Percentiles rank a stretch among this genome's conserved stretches.
phyloP scores from a whole-genome alignment of 805 yeast genomes.

The Ogataea naganishii region DNA sequence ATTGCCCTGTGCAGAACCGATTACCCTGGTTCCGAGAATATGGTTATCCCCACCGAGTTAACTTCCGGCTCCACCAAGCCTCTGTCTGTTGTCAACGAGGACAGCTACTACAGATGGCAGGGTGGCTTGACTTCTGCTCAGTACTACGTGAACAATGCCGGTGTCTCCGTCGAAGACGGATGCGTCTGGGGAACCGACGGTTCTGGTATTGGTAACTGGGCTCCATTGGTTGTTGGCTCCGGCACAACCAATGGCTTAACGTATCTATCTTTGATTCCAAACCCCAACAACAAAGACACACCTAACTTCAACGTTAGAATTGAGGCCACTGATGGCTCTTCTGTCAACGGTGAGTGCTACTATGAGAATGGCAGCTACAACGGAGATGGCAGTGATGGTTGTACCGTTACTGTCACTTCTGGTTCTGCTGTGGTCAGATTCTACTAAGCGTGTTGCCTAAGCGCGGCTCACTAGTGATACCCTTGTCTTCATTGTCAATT shows the following conservation, averaged over 20 bases:
- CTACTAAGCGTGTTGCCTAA: conserved; percentile 8
- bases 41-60: conserved; percentile 89
- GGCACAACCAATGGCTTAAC: conserved; percentile 69
- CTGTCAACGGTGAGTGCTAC: conserved; percentile 30
- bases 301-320: conserved; percentile 46
- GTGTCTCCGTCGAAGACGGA: conserved; percentile 83
- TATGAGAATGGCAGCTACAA: conserved; percentile 34
- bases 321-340: conserved; percentile 26
- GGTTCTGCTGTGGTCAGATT: conserved; percentile 28
- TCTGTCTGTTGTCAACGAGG: conserved; percentile 74
- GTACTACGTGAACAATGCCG: conserved; percentile 96
- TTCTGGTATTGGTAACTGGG: conserved; percentile 93
- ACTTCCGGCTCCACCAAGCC: conserved; percentile 56
- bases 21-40: conserved; percentile 98
- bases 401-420: conserved; percentile 49
- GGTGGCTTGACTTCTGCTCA: conserved; percentile 86
- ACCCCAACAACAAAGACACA: conserved; percentile 74
- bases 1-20: conserved; percentile 97
- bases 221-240: conserved; percentile 92
- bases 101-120: conserved; percentile 70
- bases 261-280: conserved; percentile 87
- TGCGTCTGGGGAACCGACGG: conserved; percentile 87
- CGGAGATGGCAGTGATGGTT: conserved; percentile 65
- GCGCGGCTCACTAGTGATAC: conserved; percentile 1
- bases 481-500: no score